Conservation (phyloP, 352 stramenopile species). For the Pythium apleroticum region DNA sequence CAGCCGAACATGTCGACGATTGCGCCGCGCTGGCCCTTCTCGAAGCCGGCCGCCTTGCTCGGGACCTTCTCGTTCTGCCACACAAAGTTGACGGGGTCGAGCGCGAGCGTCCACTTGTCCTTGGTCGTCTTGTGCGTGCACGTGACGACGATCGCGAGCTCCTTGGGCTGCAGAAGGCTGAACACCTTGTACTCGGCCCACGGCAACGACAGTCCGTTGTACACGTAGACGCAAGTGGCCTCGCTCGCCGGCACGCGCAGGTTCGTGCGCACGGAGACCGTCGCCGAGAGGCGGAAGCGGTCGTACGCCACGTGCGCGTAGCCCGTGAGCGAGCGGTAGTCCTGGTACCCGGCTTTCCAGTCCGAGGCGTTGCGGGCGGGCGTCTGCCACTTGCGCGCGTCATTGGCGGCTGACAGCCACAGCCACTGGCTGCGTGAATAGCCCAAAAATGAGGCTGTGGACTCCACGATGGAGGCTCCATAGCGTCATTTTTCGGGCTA, state of each 20-base stretch:
- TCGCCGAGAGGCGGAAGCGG: slow-evolving; percentile 32
- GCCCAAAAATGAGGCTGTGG: too few species aligned
- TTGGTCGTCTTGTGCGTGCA: slow-evolving; percentile 24
- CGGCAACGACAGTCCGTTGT: slow-evolving; percentile 31
- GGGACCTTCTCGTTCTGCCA: slow-evolving; percentile 47
- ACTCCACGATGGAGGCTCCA: too few species aligned
- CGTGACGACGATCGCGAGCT: slow-evolving; percentile 34
- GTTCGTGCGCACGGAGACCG: slow-evolving; percentile 39
- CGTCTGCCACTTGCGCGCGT: slow-evolving; percentile 47
- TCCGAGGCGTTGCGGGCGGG: slow-evolving; percentile 35
- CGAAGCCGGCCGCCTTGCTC: slow-evolving; percentile 36
- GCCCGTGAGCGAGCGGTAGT: slow-evolving; percentile 37
- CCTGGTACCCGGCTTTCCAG: slow-evolving; percentile 37
- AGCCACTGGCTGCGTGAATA: too few species aligned
- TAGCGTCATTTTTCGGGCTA: too few species aligned
- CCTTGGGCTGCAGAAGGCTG: slow-evolving; percentile 25
- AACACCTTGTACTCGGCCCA: slow-evolving; percentile 28
- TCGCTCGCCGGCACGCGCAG: slow-evolving; percentile 24
- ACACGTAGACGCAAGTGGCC: slow-evolving; percentile 36
- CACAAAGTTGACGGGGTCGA: slow-evolving; percentile 68
- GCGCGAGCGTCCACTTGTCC: slow-evolving; percentile 34
- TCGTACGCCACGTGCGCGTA: slow-evolving; percentile 46
- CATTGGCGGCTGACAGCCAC: slow-evolving; percentile 8
- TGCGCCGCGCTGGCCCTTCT: slow-evolving; percentile 49
- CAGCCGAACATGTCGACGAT: slow-evolving; percentile 71